These are phyloP conservation scores for Cutaneotrichosporon dermatis DNA, from an alignment of 1,284 basidiomycete species.

Conservation along the genomic window DNA sequence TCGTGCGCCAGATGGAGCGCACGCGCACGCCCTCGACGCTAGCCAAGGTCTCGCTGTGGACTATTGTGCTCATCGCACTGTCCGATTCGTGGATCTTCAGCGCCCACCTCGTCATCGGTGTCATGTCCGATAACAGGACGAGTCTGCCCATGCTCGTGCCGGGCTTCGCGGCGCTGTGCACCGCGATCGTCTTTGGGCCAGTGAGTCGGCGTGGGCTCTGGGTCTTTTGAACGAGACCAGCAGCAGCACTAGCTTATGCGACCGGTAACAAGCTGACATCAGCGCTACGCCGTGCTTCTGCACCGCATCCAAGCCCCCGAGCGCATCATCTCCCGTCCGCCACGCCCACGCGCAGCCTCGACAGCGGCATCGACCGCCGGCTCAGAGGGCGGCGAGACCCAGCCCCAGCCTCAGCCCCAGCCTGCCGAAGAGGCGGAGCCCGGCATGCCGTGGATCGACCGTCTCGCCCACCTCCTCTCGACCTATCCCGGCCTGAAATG, in stretches of 20 bases:
- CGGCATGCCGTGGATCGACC: conserved; percentile 9
- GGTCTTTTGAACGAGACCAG: too few relatives aligned
- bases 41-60: conserved; percentile 72
- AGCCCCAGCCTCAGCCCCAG: too few relatives aligned
- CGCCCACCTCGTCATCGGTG: conserved; percentile 76
- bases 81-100: conserved; percentile 77
- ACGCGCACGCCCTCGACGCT: conserved; percentile 74
- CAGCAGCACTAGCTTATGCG: too few relatives aligned
- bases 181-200: conserved; percentile 47
- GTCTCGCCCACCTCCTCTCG: conserved; percentile 14
- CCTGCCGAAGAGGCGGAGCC: conserved; percentile 2
- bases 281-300: conserved; percentile 79
- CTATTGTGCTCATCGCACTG: conserved; percentile 68
- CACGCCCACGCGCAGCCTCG: neutral
- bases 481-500: neutral
- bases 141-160: conserved; percentile 73
- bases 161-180: conserved; percentile 60
- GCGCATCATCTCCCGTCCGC: conserved; percentile 40
- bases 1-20: conserved; percentile 66
- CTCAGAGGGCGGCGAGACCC: neutral
- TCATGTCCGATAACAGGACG: conserved; percentile 70
- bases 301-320: conserved; percentile 79
- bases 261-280: conserved; percentile 1
- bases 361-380: neutral
- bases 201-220: conserved; percentile 25